Evolutionary conservation across 2,329 filamentous ascomycete species (phyloP).

Genomic region (Aspergillus awamori): DNA sequence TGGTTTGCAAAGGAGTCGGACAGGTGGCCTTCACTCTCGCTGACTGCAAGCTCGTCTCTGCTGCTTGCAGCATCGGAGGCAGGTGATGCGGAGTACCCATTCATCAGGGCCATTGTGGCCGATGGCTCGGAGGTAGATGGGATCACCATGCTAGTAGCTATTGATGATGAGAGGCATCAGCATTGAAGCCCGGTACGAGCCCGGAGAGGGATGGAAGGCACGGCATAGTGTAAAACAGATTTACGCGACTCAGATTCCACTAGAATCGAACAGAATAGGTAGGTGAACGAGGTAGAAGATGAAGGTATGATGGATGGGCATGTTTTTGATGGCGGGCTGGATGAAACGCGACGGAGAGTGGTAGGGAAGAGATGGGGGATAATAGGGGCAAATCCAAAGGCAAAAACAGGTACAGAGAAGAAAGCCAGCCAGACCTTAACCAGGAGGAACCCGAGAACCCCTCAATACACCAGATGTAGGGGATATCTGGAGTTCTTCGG

Average conservation of each 20-base stretch:
- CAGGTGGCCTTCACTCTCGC: slow-evolving; percentile 72
- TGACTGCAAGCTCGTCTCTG: slow-evolving; percentile 45
- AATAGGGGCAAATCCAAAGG: slow-evolving; percentile 22
- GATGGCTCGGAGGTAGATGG: slow-evolving; percentile 43
- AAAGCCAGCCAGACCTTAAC: slow-evolving; percentile 21
- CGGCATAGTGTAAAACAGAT: slow-evolving; percentile 27
- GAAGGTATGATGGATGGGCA: slow-evolving; percentile 38
- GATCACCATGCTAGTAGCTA: slow-evolving; percentile 52
- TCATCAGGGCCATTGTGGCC: slow-evolving; percentile 37
- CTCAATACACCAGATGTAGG: slow-evolving; percentile 22
- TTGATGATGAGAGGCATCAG: slow-evolving; percentile 40
- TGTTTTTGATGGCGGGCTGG: slow-evolving; percentile 43
- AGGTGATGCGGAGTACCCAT: slow-evolving; percentile 36
- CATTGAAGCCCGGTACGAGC: slow-evolving; percentile 41
- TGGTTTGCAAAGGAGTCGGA: slow-evolving; percentile 69
- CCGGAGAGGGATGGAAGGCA: slow-evolving; percentile 24
- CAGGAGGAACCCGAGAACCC: slow-evolving; percentile 19
- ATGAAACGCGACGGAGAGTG: slow-evolving; percentile 38
- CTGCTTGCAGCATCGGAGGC: slow-evolving; percentile 29
- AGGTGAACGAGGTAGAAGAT: slow-evolving; percentile 30
- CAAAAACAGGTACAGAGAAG: slow-evolving; percentile 26
- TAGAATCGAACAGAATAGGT: slow-evolving; percentile 26
- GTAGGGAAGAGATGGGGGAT: slow-evolving; percentile 24
- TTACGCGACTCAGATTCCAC: slow-evolving; percentile 40
- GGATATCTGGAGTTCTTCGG: slow-evolving; percentile 34